These are phyloP conservation scores for Alliaria petiolata DNA, from an alignment of 345 rosid genomes.

Conservation along the genomic window DNA sequence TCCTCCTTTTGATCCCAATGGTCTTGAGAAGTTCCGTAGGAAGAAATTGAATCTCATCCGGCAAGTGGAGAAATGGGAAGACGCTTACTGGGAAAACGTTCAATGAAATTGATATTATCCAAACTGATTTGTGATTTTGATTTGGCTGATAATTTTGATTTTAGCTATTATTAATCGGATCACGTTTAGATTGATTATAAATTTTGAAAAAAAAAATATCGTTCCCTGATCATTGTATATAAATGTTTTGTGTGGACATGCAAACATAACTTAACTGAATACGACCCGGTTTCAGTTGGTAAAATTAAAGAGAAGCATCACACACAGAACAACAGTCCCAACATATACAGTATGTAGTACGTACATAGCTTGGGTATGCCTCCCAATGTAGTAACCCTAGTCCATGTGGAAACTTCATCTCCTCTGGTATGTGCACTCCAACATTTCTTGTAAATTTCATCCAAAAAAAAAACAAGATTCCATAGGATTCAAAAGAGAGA, in stretches of 20 bases:
- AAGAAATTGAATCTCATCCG: conserved; percentile 37
- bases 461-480: conserved; percentile 41
- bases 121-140: background rate
- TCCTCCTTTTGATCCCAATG: conserved; percentile 44
- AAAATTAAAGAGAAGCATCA: too few relatives aligned
- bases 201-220: too few relatives aligned
- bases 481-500: conserved; percentile 40
- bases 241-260: too few relatives aligned
- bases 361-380: too few relatives aligned
- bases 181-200: background rate
- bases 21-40: conserved; percentile 27
- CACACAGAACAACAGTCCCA: too few relatives aligned
- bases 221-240: too few relatives aligned
- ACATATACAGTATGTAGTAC: too few relatives aligned
- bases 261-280: too few relatives aligned
- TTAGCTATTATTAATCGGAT: background rate
- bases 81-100: conserved; percentile 37
- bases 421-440: too few relatives aligned
- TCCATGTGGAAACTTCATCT: too few relatives aligned
- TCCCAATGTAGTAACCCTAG: too few relatives aligned
- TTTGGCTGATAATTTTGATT: background rate
- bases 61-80: conserved; percentile 65
- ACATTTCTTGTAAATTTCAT: conserved; percentile 57
- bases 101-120: background rate
- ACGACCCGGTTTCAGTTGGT: too few relatives aligned